Evolutionary conservation across 352 stramenopile species (phyloP), one percentile per base, ranked within the genome.

Genomic region (Peronospora belbahrii): DNA sequence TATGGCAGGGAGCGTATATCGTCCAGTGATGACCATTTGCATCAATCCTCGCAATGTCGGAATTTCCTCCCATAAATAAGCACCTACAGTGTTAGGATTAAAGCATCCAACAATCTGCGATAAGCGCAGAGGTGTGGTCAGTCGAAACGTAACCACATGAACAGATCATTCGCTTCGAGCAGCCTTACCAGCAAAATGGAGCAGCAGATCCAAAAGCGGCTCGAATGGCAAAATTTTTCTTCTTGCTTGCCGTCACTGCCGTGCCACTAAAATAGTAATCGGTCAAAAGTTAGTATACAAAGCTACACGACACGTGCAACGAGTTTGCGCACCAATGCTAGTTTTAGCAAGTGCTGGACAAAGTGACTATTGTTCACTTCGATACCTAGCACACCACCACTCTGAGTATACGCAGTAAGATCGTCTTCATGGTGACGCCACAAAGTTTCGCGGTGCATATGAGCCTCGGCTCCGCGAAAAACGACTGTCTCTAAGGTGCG

Each of bases 21-120:
- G 62, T 2, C 76, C 82, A 7, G 82, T 88, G 34, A 94, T 94
- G 5, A 71, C 56, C 82, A 94, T 91, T 40, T 94, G 78, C 79
- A 94, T 94, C 13, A 91, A 64, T 11, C 73, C 62, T 5, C 82
- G 74, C 20, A 94, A 41, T 4, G 79, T 94, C 5, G 82, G 79
- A 30, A 89, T 64, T 15, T 79, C 63, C 14, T 72, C 56, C 82
- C 82, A 94, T 36, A 91, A 54, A 32, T 70, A 79, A n/a, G 75
- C 67, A 6, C 82, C 82, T 1, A 94, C 70, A 2, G 80, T 88
- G 22, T 74, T 76, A 6, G 79, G 74, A 30, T 89, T 90, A 44
- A 91, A 94, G 25, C 70, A 79, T 20, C 56, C 65, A 46, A 79
- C 58, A 43, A 71, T 59, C 67, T 68, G 48, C 24, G 53, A 23